Percentiles rank a stretch among this genome's conserved stretches.
Conservation (phyloP, 441 rosid species). For the Biscutella laevigata region DNA sequence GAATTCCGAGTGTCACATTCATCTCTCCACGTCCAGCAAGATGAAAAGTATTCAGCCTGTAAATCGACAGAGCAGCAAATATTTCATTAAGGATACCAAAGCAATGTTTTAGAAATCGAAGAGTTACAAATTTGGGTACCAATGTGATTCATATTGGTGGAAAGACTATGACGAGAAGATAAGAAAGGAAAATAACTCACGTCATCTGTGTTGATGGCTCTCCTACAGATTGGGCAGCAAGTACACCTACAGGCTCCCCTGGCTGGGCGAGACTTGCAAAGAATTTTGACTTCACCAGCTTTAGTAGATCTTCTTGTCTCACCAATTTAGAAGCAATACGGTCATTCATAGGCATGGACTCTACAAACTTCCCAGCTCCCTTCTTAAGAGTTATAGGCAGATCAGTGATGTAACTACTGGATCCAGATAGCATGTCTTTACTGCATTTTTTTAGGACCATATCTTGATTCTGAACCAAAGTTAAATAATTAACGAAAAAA, state of each 20-base stretch:
- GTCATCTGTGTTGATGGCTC: slow-evolving; percentile 99
- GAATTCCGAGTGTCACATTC: slow-evolving; percentile 97
- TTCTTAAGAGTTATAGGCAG: slow-evolving; percentile 61
- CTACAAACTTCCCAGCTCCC: slow-evolving; percentile 57
- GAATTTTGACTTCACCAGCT: slow-evolving; percentile 63
- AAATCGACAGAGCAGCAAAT: slow-evolving; percentile 9
- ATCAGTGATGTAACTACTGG: slow-evolving; percentile 45
- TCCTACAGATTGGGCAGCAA: slow-evolving; percentile 98
- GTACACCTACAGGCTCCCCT: slow-evolving; percentile 98
- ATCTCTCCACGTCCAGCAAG: slow-evolving; percentile 99
- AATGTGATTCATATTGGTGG: not conserved
- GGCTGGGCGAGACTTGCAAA: slow-evolving; percentile 92
- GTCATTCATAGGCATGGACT: slow-evolving; percentile 36
- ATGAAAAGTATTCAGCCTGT: slow-evolving; percentile 95
- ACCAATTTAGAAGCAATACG: slow-evolving; percentile 32
- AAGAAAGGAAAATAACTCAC: slow-evolving; percentile 39
- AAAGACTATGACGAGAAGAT: not conserved
- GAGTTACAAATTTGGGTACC: not conserved
- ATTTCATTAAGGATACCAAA: not conserved
- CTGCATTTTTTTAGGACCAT: slow-evolving; percentile 40
- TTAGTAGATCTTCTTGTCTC: slow-evolving; percentile 46
- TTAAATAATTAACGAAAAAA: slow-evolving; percentile 7
- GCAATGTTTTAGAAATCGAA: not conserved
- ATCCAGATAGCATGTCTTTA: slow-evolving; percentile 34
- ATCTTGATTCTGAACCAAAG: slow-evolving; percentile 63